A percentile compares a stretch with the other conserved stretches of the same genome.
These are phyloP conservation scores for Pseudocercospora eumusae DNA, from an alignment of 2,329 filamentous ascomycete species.

Conservation along the genomic window DNA sequence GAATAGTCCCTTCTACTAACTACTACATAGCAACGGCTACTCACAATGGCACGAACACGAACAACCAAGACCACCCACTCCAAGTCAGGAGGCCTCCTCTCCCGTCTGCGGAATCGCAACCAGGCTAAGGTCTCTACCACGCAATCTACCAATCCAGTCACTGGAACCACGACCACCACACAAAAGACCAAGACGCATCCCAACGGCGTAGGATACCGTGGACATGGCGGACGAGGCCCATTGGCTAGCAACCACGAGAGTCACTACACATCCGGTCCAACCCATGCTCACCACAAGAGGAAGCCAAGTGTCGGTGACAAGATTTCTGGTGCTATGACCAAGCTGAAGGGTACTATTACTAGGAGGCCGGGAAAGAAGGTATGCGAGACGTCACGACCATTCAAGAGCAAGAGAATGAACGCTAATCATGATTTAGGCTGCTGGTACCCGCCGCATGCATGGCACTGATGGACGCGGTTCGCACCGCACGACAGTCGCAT, in stretches of 20 bases:
- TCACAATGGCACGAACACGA: conserved; percentile 30
- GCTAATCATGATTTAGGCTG: conserved; percentile 31
- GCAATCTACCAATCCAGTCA: conserved; percentile 46
- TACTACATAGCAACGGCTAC: neutral
- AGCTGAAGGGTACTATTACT: conserved; percentile 69
- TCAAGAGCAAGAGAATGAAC: neutral
- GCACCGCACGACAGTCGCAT: neutral
- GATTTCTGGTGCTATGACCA: conserved; percentile 73
- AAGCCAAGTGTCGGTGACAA: conserved; percentile 72
- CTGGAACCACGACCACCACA: conserved; percentile 44
- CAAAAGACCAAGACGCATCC: conserved; percentile 38
- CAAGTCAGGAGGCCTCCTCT: conserved; percentile 47
- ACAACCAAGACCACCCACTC: conserved; percentile 41
- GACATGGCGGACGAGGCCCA: conserved; percentile 31
- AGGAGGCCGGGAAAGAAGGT: conserved; percentile 71
- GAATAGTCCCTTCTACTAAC: neutral
- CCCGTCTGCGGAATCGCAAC: conserved; percentile 52
- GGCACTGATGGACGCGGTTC: conserved; percentile 40
- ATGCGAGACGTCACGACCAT: conserved; percentile 19
- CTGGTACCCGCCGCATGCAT: conserved; percentile 40
- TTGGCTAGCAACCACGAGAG: conserved; percentile 31
- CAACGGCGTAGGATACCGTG: conserved; percentile 31
- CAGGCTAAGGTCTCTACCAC: conserved; percentile 46
- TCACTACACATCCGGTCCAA: conserved; percentile 34
- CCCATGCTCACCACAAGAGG: conserved; percentile 62